A percentile compares a stretch with the other conserved stretches of the same genome.
These are phyloP conservation scores for Polytolypa hystricis DNA, from an alignment of 2,329 filamentous ascomycete genomes.

Conservation along the genomic window DNA sequence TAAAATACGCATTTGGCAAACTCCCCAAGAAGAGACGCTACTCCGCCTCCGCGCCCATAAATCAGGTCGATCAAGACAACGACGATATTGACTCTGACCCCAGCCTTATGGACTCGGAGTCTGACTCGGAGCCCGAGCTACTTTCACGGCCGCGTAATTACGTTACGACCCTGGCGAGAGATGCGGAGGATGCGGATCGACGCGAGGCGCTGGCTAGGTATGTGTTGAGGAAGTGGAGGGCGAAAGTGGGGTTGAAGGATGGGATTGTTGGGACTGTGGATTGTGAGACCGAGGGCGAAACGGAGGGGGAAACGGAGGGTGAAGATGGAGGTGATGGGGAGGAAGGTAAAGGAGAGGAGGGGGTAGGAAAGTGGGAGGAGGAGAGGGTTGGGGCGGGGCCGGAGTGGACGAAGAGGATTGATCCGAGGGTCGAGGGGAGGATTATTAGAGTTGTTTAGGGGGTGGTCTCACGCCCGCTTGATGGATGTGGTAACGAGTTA, in stretches of 20 bases:
- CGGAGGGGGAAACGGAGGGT: constrained; percentile 71
- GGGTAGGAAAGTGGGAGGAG: constrained; percentile 37
- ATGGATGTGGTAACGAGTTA: too few relatives aligned
- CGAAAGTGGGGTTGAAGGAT: constrained; percentile 51
- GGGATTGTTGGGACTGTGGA: constrained; percentile 38
- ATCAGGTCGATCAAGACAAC: constrained; percentile 5
- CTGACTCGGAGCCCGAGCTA: constrained; percentile 30
- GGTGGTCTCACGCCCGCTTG: too few relatives aligned
- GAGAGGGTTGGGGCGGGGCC: constrained; percentile 50
- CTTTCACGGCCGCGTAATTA: constrained; percentile 28
- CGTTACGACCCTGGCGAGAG: constrained; percentile 26
- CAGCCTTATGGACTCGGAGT: constrained; percentile 30
- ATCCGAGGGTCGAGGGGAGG: constrained; percentile 64
- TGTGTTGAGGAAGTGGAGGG: constrained; percentile 63
- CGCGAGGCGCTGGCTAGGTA: constrained; percentile 56
- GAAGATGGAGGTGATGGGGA: constrained; percentile 67
- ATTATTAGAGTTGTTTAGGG: constrained; percentile 36
- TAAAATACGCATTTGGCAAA: constrained; percentile 9
- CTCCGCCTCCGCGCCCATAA: background rate
- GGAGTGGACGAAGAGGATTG: constrained; percentile 71
- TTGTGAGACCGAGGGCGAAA: constrained; percentile 48
- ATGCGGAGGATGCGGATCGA: constrained; percentile 39
- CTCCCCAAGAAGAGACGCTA: too few relatives aligned
- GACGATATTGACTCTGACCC: constrained; percentile 15
- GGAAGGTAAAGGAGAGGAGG: constrained; percentile 36